Conservation (phyloP, 1,284 basidiomycete genomes). For the Puccinia horiana region DNA sequence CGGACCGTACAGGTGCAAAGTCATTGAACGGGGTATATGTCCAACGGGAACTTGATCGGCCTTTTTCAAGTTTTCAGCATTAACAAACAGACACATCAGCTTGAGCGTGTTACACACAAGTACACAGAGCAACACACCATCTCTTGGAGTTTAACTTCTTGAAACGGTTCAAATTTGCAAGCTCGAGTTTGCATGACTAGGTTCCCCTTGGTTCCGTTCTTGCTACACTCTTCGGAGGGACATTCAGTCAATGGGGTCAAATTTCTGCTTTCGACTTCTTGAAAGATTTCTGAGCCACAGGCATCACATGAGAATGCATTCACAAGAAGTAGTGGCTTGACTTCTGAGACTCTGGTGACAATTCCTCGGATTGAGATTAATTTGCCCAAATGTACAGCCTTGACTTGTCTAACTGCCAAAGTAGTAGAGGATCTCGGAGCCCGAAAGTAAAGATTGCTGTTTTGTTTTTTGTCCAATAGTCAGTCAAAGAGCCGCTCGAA, state of each 20-base stretch:
- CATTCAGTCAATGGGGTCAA: conserved; percentile 88
- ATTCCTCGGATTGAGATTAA: conserved; percentile 96
- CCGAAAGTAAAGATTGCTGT: conserved; percentile 88
- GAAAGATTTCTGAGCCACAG: conserved; percentile 97
- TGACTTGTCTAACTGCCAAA: conserved; percentile 88
- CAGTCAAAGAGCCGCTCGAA: background rate
- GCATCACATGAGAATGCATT: conserved; percentile 99
- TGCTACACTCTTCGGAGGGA: conserved; percentile 68
- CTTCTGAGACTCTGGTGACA: conserved; percentile 96
- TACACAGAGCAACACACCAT: conserved; percentile 67
- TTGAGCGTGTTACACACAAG: background rate
- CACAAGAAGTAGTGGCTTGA: conserved; percentile 93
- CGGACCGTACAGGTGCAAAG: conserved; percentile 85
- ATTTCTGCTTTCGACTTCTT: conserved; percentile 90
- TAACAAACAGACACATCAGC: background rate
- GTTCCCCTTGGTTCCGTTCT: conserved; percentile 84
- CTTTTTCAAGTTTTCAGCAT: conserved; percentile 54
- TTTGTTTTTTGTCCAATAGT: background rate
- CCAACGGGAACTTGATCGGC: conserved; percentile 99
- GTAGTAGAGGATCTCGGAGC: conserved; percentile 67
- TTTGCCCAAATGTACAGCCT: conserved; percentile 79
- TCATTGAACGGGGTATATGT: conserved; percentile 98
- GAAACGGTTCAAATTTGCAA: conserved; percentile 95
- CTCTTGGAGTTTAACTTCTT: conserved; percentile 98
- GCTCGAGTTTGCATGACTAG: conserved; percentile 97